phyloP scores from a whole-genome alignment of 305 asterid species.

The Fraxinus nigra region DNA sequence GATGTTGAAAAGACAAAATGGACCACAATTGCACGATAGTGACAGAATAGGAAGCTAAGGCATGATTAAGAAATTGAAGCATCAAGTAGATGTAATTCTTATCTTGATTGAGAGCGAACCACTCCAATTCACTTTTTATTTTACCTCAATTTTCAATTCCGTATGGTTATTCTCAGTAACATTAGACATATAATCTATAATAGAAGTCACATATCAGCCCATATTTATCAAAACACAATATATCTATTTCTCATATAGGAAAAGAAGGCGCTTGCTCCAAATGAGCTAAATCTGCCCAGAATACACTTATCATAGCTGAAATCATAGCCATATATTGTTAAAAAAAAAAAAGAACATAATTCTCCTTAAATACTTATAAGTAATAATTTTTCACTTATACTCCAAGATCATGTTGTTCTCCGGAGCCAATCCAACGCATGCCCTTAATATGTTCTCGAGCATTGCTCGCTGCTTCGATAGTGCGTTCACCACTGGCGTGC shows the following conservation, averaged over 20 bases:
- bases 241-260: conserved; percentile 1
- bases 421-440: conserved; percentile 95
- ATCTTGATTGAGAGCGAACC: neutral
- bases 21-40: neutral
- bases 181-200: no score
- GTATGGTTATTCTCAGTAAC: neutral
- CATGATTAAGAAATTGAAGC: neutral
- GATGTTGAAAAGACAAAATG: neutral
- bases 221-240: neutral
- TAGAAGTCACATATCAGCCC: neutral
- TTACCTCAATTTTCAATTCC: neutral
- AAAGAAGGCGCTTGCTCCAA: conserved; percentile 10
- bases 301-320: conserved; percentile 29
- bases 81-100: neutral
- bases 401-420: conserved; percentile 98
- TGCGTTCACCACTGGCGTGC: conserved; percentile 96
- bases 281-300: conserved; percentile 28
- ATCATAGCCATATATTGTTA: neutral
- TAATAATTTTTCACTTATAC: conserved; percentile 52
- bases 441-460: conserved; percentile 96
- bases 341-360: neutral
- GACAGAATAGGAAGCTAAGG: neutral
- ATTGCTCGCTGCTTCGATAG: conserved; percentile 89
- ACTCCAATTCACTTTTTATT: neutral
- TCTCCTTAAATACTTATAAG: neutral